A percentile compares a stretch with the other conserved stretches of the same genome.
These are phyloP conservation scores for Aspergillus brunneoviolaceus DNA, from an alignment of 2,329 filamentous ascomycete genomes.

Conservation along the genomic window DNA sequence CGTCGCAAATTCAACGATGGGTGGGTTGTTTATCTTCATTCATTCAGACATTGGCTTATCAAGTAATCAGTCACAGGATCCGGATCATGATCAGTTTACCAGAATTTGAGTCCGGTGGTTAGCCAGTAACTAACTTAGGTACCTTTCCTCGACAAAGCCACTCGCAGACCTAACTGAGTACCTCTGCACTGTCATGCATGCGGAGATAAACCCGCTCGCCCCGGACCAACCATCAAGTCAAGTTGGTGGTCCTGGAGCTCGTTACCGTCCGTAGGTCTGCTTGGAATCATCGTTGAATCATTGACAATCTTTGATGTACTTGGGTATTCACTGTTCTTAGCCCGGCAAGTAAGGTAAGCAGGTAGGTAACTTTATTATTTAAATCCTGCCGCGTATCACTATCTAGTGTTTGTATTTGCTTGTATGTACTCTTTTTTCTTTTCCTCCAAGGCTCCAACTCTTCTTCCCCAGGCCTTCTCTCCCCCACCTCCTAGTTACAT, in stretches of 20 bases:
- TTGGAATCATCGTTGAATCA: neutral
- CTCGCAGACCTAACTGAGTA: too few species aligned
- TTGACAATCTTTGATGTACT: neutral
- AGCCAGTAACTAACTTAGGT: neutral
- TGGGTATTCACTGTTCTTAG: neutral
- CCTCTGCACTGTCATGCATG: neutral
- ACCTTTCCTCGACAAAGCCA: neutral
- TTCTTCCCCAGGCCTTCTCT: neutral
- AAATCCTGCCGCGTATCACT: neutral
- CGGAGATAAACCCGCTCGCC: neutral
- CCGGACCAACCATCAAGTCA: neutral
- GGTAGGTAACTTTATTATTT: too few species aligned
- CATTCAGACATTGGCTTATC: neutral
- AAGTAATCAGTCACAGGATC: neutral
- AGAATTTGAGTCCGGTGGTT: neutral
- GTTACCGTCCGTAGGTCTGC: neutral
- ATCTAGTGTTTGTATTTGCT: neutral
- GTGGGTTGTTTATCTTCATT: neutral
- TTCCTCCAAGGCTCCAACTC: neutral
- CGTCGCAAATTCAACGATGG: conserved; percentile 14
- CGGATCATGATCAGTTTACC: neutral
- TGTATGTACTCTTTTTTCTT: conserved; percentile 1
- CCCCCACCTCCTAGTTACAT: neutral
- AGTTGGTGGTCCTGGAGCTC: neutral
- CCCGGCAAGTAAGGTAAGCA: too few species aligned